Percentiles rank a stretch among this genome's conserved stretches.
Conservation (phyloP, 768 basidiomycete species). For the Gyrodon lividus region DNA sequence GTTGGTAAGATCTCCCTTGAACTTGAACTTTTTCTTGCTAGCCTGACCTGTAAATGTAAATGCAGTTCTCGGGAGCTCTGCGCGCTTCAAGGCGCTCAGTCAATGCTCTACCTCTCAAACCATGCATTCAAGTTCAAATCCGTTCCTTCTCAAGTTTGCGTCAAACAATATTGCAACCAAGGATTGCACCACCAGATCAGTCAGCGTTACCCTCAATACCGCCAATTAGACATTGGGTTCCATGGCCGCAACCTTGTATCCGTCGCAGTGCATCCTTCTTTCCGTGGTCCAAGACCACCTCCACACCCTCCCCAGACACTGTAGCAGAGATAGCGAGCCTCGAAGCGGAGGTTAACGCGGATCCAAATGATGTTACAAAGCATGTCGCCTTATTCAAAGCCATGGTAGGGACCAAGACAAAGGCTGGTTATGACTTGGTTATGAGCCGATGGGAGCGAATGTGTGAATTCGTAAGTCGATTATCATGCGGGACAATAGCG, state of each 20-base stretch:
- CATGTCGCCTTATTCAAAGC: slow-evolving; percentile 72
- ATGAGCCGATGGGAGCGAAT: slow-evolving; percentile 81
- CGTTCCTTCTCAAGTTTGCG: slow-evolving; percentile 15
- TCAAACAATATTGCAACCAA: slow-evolving; percentile 17
- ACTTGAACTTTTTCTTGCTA: background rate
- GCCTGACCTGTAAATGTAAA: too few relatives aligned
- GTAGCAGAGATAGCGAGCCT: slow-evolving; percentile 70
- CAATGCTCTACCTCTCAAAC: slow-evolving; percentile 4
- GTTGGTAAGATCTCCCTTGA: slow-evolving; percentile 8
- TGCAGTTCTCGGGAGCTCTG: slow-evolving; percentile 39
- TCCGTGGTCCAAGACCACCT: slow-evolving; percentile 39
- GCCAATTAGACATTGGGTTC: slow-evolving; percentile 43
- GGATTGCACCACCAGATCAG: slow-evolving; percentile 1
- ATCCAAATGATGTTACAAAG: slow-evolving; percentile 65
- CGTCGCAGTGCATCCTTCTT: slow-evolving; percentile 28
- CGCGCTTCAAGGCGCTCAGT: slow-evolving; percentile 24
- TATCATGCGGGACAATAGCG: background rate
- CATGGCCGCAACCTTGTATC: slow-evolving; percentile 22
- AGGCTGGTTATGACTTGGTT: slow-evolving; percentile 68
- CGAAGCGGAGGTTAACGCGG: slow-evolving; percentile 75
- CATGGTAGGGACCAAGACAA: slow-evolving; percentile 60
- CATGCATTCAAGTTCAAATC: slow-evolving; percentile 10
- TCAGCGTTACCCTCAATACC: slow-evolving; percentile 10
- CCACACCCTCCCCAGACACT: slow-evolving; percentile 58
- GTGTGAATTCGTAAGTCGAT: slow-evolving; percentile 71